Conservation (phyloP, 2,329 filamentous ascomycete species). For the Aschersonia sp. region DNA sequence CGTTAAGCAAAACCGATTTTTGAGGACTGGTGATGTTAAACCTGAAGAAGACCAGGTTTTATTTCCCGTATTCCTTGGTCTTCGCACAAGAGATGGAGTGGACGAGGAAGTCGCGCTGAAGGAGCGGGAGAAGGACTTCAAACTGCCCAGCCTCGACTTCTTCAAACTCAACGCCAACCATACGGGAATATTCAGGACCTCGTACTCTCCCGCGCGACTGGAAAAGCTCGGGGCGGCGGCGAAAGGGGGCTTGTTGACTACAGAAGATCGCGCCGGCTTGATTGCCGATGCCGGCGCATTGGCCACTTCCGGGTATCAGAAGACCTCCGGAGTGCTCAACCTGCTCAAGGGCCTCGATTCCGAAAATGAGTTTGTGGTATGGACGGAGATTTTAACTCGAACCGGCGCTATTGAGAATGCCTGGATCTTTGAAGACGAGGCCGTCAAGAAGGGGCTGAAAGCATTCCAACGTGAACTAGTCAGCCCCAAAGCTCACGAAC, state of each 20-base stretch:
- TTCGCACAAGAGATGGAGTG: conserved; percentile 73
- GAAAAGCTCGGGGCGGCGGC: conserved; percentile 80
- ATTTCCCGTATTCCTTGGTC: conserved; percentile 78
- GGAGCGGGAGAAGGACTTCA: conserved; percentile 58
- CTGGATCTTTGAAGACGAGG: conserved; percentile 66
- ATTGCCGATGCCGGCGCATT: conserved; percentile 85
- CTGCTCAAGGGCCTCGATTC: conserved; percentile 72
- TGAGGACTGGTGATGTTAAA: conserved; percentile 84
- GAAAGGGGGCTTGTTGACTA: conserved; percentile 53
- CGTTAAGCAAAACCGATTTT: conserved; percentile 88
- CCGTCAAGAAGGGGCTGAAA: conserved; percentile 61
- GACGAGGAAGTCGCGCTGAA: conserved; percentile 37
- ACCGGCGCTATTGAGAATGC: conserved; percentile 67
- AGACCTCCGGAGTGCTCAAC: conserved; percentile 77
- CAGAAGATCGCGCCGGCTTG: conserved; percentile 90
- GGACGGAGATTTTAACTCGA: conserved; percentile 78
- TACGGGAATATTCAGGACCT: conserved; percentile 82
- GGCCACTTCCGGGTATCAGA: conserved; percentile 81
- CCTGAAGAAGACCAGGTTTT: conserved; percentile 81
- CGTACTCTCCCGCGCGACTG: conserved; percentile 70
- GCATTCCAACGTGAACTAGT: conserved; percentile 70
- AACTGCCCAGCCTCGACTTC: conserved; percentile 69
- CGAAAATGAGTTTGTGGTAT: conserved; percentile 84
- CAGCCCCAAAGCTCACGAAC: conserved; percentile 65
- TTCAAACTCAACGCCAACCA: conserved; percentile 97